Evolutionary conservation across 306 rosid species (phyloP).

Genomic region (Rosa lucieae): DNA sequence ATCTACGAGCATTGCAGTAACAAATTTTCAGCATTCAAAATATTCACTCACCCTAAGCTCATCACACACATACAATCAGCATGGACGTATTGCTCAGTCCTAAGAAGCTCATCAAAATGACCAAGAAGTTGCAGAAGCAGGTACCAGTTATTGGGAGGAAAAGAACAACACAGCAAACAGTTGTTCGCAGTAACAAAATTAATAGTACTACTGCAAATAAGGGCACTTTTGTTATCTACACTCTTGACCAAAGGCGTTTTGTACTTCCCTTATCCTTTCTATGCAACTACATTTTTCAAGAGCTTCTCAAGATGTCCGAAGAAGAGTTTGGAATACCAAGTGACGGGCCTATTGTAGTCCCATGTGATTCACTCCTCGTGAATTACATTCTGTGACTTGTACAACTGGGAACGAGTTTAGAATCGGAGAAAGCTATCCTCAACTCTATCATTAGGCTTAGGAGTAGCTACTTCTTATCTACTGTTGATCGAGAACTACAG

Average conservation of each 20-base stretch:
- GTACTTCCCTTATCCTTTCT: not conserved
- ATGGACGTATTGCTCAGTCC: too few species aligned
- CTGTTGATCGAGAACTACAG: too few species aligned
- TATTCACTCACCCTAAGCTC: not conserved
- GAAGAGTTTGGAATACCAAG: slow-evolving; percentile 3
- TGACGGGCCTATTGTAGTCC: not conserved
- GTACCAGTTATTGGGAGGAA: not conserved
- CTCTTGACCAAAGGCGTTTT: not conserved
- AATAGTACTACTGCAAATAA: not conserved
- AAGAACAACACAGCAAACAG: not conserved
- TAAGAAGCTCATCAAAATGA: too few species aligned
- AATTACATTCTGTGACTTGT: not conserved
- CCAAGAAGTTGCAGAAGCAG: not conserved
- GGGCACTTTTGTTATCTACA: not conserved
- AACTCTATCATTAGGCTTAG: too few species aligned
- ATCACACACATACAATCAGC: too few species aligned
- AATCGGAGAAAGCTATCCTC: too few species aligned
- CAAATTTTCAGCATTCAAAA: not conserved
- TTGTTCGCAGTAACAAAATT: not conserved
- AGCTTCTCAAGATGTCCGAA: not conserved
- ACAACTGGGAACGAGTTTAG: too few species aligned
- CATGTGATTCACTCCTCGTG: not conserved
- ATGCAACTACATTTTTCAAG: not conserved
- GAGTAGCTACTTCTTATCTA: too few species aligned
- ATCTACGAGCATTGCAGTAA: not conserved